Base-by-base conservation (phyloP, 441 rosid genomes). In the Gossypium trilobum region DNA sequence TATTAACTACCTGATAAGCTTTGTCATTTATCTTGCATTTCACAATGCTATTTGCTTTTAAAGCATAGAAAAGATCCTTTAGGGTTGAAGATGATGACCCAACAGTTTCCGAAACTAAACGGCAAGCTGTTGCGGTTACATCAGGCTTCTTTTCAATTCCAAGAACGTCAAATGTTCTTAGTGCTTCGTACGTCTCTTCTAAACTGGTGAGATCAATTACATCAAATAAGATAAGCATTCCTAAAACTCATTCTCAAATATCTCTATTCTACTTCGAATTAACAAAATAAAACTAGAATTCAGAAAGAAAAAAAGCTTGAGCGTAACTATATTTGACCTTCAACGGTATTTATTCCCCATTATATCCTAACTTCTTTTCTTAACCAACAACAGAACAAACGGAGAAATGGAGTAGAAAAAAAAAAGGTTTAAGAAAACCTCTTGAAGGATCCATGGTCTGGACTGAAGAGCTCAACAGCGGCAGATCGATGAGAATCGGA, bases 401-500 rank as follows among this genome's bases (percentile, higher is more conserved):
- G 1, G 6, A 36, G 5, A 56, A 31, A 51, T 8, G 14, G 16
- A 31, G 1, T 1, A 54, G 14, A 11, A 48, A 17, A 31, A 14
- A 20, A 29, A 0, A 57, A 63, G 77, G 74, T 19, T 74, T 63
- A 74, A 29, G 68, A 59, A 2, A 70, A 94, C 99, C 97, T 94
- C 44, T 77, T 77, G 76, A 83, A 86, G 54, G 95, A 90, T 73
- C 88, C 95, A 79, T 86, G 88, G 31, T 52, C 77, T 8, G 87
- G 85, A 36, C 73, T 39, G 77, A 91, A 89, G 77, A 95, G 80
- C 75, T 91, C 96, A 2, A 79, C 27, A 75, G 99, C 97, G 29
- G 90, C 96, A 36, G 99, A 92, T 85, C 97, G 90, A 80, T 95
- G 98, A 78, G 90, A 74, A 69, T 87, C 91, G 4, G 95, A 89